Conservation (phyloP, 192 early-diverging fungal species). For the Geranomyces variabilis region DNA sequence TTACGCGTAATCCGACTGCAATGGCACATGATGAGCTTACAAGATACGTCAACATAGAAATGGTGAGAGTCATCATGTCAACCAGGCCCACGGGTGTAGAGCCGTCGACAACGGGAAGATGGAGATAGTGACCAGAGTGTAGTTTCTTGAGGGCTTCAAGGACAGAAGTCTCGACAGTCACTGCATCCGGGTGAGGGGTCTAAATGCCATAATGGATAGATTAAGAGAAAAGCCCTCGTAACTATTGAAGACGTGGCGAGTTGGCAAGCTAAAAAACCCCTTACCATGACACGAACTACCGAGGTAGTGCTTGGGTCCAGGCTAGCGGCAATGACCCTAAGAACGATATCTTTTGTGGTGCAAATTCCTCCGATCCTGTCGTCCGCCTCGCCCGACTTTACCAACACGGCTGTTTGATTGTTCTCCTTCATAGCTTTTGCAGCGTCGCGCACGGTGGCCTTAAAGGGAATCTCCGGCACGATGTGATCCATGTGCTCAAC, state of each 20-base stretch:
- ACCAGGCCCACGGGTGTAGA: conserved; percentile 44
- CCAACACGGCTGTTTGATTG: conserved; percentile 52
- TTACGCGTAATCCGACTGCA: too few relatives aligned
- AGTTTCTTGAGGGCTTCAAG: conserved; percentile 56
- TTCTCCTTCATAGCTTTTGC: conserved; percentile 44
- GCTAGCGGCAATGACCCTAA: conserved; percentile 53
- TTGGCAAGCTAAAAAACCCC: too few relatives aligned
- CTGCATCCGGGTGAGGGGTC: conserved; percentile 57
- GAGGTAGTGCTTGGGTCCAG: conserved; percentile 86
- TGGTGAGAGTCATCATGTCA: conserved; percentile 52
- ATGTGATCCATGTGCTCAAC: conserved; percentile 29
- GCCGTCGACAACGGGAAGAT: conserved; percentile 52
- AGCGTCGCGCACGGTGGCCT: conserved; percentile 50
- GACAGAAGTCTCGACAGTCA: conserved; percentile 41
- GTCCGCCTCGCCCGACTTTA: conserved; percentile 35
- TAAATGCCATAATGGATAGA: conserved; percentile 14
- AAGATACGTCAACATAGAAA: conserved; percentile 52
- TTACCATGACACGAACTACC: conserved; percentile 95
- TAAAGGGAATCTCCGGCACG: conserved; percentile 41
- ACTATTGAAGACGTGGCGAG: too few relatives aligned
- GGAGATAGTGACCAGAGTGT: conserved; percentile 53
- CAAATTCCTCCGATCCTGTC: conserved; percentile 54
- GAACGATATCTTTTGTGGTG: conserved; percentile 58
- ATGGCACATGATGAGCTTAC: conserved; percentile 14
- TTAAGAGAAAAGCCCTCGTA: background rate